A percentile compares a stretch with the other conserved stretches of the same genome.
These are phyloP conservation scores for Trypanosoma boissoni DNA, from an alignment of 208 protist genomes.

Conservation along the genomic window DNA sequence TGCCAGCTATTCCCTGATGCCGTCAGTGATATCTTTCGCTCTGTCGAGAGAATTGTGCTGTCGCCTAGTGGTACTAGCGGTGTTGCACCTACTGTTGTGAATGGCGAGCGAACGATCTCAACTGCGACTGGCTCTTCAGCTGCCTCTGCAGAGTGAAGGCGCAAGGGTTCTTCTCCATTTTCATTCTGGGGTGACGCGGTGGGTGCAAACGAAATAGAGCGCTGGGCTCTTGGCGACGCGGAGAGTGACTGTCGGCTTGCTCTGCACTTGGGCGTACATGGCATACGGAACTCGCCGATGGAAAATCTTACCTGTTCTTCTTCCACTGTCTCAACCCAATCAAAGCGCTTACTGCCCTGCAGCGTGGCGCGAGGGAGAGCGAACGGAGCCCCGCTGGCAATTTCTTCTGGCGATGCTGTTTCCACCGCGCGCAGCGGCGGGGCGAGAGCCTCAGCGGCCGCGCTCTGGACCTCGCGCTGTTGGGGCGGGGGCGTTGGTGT, in stretches of 20 bases:
- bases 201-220: too few species aligned
- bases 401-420: not conserved
- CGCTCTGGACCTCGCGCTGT: too few species aligned
- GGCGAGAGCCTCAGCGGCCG: not conserved
- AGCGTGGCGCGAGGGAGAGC: not conserved
- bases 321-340: not conserved
- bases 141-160: not conserved
- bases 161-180: not conserved
- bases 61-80: too few species aligned
- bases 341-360: not conserved
- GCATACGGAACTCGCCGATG: constrained; percentile 24
- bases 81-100: too few species aligned
- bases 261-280: constrained; percentile 16
- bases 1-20: constrained; percentile 5
- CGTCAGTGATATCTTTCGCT: too few species aligned
- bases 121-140: not conserved
- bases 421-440: not conserved
- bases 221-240: not conserved
- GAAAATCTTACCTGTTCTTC: constrained; percentile 11
- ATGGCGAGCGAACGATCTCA: too few species aligned
- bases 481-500: too few species aligned
- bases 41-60: too few species aligned
- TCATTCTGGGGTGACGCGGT: not conserved
- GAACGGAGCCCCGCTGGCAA: not conserved
- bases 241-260: not conserved